Percentiles rank a stretch among this genome's conserved stretches.
Evolutionary conservation across 331 rosid genomes (phyloP).

Genomic region (Dryas integrifolia): DNA sequence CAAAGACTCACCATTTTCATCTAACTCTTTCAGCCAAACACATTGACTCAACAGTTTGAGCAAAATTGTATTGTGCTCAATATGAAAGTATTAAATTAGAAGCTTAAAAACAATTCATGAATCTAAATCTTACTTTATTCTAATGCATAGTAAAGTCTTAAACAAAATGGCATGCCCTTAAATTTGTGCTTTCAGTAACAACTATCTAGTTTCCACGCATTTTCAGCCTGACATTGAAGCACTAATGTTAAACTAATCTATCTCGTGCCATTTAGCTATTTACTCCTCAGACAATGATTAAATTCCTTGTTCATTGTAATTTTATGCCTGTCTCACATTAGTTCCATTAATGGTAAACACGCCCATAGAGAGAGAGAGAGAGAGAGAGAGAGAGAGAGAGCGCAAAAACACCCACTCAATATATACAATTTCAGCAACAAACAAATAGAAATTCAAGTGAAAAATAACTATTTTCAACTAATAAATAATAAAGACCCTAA

Average conservation of each 20-base stretch:
- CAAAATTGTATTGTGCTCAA: not conserved
- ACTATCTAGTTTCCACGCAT: not conserved
- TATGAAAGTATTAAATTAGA: not conserved
- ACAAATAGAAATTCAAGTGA: not conserved
- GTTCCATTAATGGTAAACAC: not conserved
- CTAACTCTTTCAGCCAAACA: not conserved
- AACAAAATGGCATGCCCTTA: not conserved
- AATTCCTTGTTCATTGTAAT: not conserved
- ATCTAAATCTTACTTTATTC: not conserved
- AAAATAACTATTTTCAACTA: not conserved
- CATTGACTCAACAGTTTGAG: not conserved
- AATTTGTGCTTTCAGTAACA: not conserved
- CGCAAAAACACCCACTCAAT: not conserved
- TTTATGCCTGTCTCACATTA: not conserved
- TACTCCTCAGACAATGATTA: not conserved
- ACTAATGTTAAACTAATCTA: not conserved
- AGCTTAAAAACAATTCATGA: not conserved
- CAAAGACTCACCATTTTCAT: not conserved
- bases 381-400: not conserved
- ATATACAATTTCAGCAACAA: constrained; percentile 1
- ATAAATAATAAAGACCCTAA: not conserved
- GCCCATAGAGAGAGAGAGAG: not conserved
- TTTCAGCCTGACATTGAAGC: not conserved
- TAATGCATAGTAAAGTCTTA: not conserved
- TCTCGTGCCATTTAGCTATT: not conserved